Percentiles rank a stretch among this genome's conserved stretches.
Conservation (phyloP, 75 land plant species). For the Gnetum montanum region DNA sequence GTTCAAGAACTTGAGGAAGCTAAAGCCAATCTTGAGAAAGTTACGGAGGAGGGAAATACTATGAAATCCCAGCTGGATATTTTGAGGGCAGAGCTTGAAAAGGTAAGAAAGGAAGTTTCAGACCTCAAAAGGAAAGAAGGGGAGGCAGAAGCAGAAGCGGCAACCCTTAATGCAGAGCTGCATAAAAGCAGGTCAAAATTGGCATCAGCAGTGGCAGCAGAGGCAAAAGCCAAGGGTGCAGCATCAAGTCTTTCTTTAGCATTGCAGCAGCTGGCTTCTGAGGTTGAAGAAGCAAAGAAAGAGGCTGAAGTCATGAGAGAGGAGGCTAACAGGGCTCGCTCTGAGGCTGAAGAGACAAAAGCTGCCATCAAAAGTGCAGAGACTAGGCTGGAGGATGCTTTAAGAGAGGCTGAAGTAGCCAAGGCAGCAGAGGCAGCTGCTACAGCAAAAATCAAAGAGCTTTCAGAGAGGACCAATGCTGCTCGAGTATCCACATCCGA, state of each 20-base stretch:
- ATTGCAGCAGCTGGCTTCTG: constrained; percentile 48
- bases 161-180: constrained; percentile 48
- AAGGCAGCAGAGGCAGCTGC: constrained; percentile 57
- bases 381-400: constrained; percentile 32
- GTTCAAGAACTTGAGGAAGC: constrained; percentile 54
- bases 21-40: constrained; percentile 40
- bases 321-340: constrained; percentile 35
- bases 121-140: constrained; percentile 56
- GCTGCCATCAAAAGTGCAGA: constrained; percentile 38
- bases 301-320: constrained; percentile 54
- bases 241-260: constrained; percentile 48
- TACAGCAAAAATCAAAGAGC: constrained; percentile 25
- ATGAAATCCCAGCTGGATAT: constrained; percentile 28
- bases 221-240: constrained; percentile 43
- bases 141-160: constrained; percentile 49
- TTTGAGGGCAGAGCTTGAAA: constrained; percentile 44
- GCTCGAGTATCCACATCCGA: constrained; percentile 32
- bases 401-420: constrained; percentile 56
- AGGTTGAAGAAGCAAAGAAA: constrained; percentile 39
- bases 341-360: constrained; percentile 41
- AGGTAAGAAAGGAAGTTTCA: constrained; percentile 41
- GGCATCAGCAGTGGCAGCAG: constrained; percentile 38
- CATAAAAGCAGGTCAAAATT: constrained; percentile 45
- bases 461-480: constrained; percentile 42
- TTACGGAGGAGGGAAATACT: constrained; percentile 43